These are phyloP conservation scores for Eutrema japonicum DNA, from an alignment of 345 rosid species.

Conservation along the genomic window DNA sequence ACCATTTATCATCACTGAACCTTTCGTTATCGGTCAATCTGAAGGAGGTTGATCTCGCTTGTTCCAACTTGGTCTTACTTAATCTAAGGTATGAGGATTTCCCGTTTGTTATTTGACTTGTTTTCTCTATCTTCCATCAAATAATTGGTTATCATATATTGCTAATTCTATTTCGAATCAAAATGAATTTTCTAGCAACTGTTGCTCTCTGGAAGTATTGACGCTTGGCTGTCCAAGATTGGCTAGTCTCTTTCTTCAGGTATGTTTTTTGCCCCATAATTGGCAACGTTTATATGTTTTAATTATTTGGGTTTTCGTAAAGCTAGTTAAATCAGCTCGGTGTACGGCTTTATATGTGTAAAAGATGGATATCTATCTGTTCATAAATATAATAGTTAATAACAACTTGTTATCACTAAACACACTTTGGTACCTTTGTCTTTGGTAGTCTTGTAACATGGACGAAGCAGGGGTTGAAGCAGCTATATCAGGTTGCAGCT, in stretches of 20 bases:
- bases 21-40: constrained; percentile 80
- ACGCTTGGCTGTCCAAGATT: constrained; percentile 80
- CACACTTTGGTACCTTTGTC: constrained; percentile 31
- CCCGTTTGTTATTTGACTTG: constrained; percentile 1
- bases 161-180: constrained; percentile 11
- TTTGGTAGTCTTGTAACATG: constrained; percentile 71
- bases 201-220: constrained; percentile 80
- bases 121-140: not conserved
- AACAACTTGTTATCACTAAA: constrained; percentile 21
- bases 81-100: constrained; percentile 66
- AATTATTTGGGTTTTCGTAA: not conserved
- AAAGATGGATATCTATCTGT: not conserved
- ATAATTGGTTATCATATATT: constrained; percentile 17
- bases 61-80: constrained; percentile 71
- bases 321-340: not conserved
- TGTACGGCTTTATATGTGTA: not conserved
- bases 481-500: constrained; percentile 75
- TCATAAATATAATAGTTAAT: not conserved
- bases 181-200: constrained; percentile 62
- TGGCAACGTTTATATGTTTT: not conserved
- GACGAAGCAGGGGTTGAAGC: constrained; percentile 73
- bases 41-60: constrained; percentile 86
- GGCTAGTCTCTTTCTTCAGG: constrained; percentile 93
- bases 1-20: constrained; percentile 75
- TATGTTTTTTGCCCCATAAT: constrained; percentile 33